A percentile compares a stretch with the other conserved stretches of the same genome.
Conservation (phyloP, 441 rosid genomes). For the Viola pubescens region DNA sequence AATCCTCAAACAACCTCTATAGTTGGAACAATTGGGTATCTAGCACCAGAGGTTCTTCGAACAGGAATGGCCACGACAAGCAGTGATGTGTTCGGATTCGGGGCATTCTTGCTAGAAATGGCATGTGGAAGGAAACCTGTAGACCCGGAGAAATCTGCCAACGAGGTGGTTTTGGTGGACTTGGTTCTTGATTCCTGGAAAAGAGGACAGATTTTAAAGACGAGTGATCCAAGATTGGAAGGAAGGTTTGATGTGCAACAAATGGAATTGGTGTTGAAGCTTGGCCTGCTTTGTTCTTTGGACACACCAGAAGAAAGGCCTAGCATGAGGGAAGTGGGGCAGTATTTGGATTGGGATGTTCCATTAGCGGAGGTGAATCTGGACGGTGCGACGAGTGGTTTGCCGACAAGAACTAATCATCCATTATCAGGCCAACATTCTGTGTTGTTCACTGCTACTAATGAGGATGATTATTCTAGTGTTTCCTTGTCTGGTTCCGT, state of each 20-base stretch:
- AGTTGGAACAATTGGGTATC: conserved; percentile 79
- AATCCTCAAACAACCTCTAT: conserved; percentile 75
- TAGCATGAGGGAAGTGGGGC: conserved; percentile 52
- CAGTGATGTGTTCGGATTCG: conserved; percentile 76
- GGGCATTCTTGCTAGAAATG: conserved; percentile 70
- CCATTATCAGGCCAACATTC: too few relatives aligned
- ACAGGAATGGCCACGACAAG: conserved; percentile 66
- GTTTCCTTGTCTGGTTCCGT: conserved; percentile 14
- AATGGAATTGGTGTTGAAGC: conserved; percentile 39
- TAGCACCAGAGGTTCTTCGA: conserved; percentile 74
- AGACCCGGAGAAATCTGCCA: conserved; percentile 38
- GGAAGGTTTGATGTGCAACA: conserved; percentile 36
- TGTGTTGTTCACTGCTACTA: neutral
- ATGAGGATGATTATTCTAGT: neutral
- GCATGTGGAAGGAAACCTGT: conserved; percentile 72
- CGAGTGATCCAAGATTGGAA: conserved; percentile 39
- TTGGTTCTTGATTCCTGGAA: conserved; percentile 49
- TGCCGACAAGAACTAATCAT: neutral
- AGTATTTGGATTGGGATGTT: conserved; percentile 51
- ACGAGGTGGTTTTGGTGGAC: conserved; percentile 62
- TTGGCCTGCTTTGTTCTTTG: conserved; percentile 76
- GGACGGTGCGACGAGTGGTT: conserved; percentile 13
- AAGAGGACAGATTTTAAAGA: conserved; percentile 34
- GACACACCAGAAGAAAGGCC: conserved; percentile 44
- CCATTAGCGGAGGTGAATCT: conserved; percentile 29